Evolutionary conservation across 768 basidiomycete species (phyloP), one percentile per base, ranked within the genome.

Genomic region (Pholiota microspora): DNA sequence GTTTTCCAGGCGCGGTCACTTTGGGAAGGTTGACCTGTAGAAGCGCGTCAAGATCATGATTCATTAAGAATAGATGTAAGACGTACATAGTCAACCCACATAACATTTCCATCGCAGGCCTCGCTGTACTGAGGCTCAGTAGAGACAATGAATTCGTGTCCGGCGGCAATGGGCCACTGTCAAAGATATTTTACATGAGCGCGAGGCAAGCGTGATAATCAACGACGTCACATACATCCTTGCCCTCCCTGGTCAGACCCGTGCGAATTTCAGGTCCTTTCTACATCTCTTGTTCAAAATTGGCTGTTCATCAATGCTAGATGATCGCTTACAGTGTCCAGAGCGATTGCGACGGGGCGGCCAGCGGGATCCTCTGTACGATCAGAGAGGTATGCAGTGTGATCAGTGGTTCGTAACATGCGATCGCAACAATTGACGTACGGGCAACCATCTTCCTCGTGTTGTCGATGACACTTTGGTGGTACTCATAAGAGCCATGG

Each of bases 261-360:
- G 97, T 98, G 59, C 97, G 89, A 76, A 99, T 99, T 77, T 98
- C 97, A 34, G 97, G 97, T 54, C 97, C 97, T 92, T 99, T 99
- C 93, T 95, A 64, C 56, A 65, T 35, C n/a, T 46, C 36, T 55
- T 46, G 21, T 46, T 51, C 31, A 51, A 51, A n/a, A 45, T 35
- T 32, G 27, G 31, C 25, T 62, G 50, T 53, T 8, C 46, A 49
- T 31, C 7, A 58, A 40, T 35, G 24, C 49, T 54, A 34, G 54
- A 45, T 28, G 24, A 25, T 57, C 13, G 75, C 91, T 60, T 53
- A 94, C 93, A 57, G 97, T 99, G 73, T 99, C 97, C 53, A 99
- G 78, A 64, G 97, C 97, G 65, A 99, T 98, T 42, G 97, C 97
- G 47, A 99, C 82, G 31, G 97, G 96, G 44, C 97, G 92, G 52